Conservation (phyloP, 2,329 filamentous ascomycete species). For the Fusarium burgessii region DNA sequence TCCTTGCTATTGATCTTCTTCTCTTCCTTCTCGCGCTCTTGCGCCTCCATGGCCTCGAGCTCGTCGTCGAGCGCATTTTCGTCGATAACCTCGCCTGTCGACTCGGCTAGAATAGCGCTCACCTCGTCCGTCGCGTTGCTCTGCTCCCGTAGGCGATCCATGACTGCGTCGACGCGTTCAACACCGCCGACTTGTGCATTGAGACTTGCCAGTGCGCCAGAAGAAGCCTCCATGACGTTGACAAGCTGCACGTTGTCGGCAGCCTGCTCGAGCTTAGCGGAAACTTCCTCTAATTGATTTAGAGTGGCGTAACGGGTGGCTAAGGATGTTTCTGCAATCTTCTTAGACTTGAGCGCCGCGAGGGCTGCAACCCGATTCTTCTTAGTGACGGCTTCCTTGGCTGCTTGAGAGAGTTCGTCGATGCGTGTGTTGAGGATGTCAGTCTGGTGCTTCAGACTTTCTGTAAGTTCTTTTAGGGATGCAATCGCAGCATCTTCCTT, state of each 20-base stretch:
- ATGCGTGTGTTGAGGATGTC: constrained; percentile 74
- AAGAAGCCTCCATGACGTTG: constrained; percentile 82
- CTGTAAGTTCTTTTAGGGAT: constrained; percentile 82
- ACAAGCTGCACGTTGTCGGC: constrained; percentile 87
- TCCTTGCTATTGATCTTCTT: constrained; percentile 60
- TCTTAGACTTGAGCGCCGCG: constrained; percentile 84
- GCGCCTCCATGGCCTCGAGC: constrained; percentile 78
- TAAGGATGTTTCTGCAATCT: constrained; percentile 80
- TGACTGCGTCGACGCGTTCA: constrained; percentile 79
- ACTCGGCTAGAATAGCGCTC: constrained; percentile 78
- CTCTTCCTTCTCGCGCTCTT: constrained; percentile 66
- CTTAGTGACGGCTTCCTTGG: constrained; percentile 75
- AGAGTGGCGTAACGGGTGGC: constrained; percentile 78
- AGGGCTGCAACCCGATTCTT: constrained; percentile 83
- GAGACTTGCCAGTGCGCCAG: constrained; percentile 76
- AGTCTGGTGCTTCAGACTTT: constrained; percentile 80
- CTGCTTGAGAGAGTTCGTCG: constrained; percentile 71
- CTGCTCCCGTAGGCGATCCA: constrained; percentile 81
- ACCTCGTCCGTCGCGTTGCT: constrained; percentile 88
- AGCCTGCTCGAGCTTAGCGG: constrained; percentile 86
- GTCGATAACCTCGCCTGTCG: constrained; percentile 68
- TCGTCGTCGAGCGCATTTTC: constrained; percentile 90
- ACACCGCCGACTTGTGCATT: constrained; percentile 83
- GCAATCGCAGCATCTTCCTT: constrained; percentile 86
- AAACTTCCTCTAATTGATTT: constrained; percentile 84